Conservation (phyloP, 352 stramenopile genomes). For the Thraustotheca clavata region DNA sequence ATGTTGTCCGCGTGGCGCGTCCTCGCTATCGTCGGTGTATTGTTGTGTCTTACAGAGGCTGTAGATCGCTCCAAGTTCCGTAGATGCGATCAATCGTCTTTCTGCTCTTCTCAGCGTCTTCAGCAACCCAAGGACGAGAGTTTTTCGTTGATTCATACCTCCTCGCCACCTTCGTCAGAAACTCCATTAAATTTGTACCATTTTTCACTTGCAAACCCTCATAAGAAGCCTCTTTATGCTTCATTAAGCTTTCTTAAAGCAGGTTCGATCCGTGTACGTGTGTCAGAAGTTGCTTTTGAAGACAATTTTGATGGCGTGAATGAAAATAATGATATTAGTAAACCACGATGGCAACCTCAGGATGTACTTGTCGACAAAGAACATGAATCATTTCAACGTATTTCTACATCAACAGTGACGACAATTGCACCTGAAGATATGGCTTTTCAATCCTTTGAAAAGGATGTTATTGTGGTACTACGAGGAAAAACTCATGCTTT, state of each 20-base stretch:
- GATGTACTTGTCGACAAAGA: constrained; percentile 22
- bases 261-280: constrained; percentile 7
- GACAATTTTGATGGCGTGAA: constrained; percentile 8
- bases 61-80: constrained; percentile 98
- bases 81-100: constrained; percentile 96
- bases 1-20: neutral
- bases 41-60: constrained; percentile 26
- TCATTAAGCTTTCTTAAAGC: constrained; percentile 47
- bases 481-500: constrained; percentile 33
- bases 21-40: neutral
- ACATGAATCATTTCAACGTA: constrained; percentile 1
- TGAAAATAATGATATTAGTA: constrained; percentile 7
- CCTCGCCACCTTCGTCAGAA: constrained; percentile 25
- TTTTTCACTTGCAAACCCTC: constrained; percentile 26
- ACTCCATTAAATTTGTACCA: constrained; percentile 31
- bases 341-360: constrained; percentile 20
- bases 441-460: constrained; percentile 14
- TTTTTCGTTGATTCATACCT: constrained; percentile 13
- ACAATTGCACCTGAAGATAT: constrained; percentile 9
- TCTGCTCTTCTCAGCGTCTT: constrained; percentile 85
- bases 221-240: constrained; percentile 30
- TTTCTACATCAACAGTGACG: constrained; percentile 31
- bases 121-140: constrained; percentile 5
- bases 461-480: constrained; percentile 41
- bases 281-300: constrained; percentile 12